Conservation (phyloP, 163 green algal genomes). For the Scenedesmus sp. region DNA sequence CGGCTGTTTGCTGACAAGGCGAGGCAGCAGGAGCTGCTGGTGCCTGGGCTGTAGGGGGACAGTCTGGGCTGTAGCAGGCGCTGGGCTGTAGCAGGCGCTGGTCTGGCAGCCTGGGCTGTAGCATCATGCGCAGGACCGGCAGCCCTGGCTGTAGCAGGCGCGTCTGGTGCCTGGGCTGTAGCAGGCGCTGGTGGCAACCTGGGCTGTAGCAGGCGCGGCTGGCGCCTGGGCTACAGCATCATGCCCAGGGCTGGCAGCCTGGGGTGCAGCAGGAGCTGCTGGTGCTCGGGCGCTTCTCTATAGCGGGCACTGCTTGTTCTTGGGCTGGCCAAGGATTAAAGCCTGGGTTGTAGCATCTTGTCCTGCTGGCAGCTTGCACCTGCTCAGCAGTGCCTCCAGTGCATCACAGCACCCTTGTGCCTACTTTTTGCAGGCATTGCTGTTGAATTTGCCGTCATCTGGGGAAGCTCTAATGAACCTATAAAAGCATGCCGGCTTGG, state of each 20-base stretch:
- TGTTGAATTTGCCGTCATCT: too few relatives aligned
- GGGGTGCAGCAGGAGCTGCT: neutral
- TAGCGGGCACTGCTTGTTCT: too few relatives aligned
- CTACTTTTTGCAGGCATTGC: too few relatives aligned
- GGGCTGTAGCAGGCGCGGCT: neutral
- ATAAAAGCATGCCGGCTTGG: too few relatives aligned
- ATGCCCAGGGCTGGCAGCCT: neutral
- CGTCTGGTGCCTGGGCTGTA: neutral
- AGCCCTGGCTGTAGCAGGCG: neutral
- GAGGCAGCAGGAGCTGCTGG: constrained; percentile 43
- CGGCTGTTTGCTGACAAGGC: constrained; percentile 47
- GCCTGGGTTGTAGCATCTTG: too few relatives aligned
- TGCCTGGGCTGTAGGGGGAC: constrained; percentile 29
- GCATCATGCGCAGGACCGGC: neutral
- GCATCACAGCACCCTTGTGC: too few relatives aligned
- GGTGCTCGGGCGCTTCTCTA: neutral
- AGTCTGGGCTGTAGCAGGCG: neutral
- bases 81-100: neutral
- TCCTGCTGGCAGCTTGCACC: too few relatives aligned
- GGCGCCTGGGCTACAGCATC: too few relatives aligned
- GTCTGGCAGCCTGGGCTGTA: neutral
- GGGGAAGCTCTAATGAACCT: too few relatives aligned
- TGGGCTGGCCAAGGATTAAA: too few relatives aligned
- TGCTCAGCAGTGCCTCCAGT: too few relatives aligned
- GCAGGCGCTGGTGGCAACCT: too few relatives aligned